Evolutionary conservation across 73 alveolate genomes (phyloP), one percentile per base, ranked within the genome.

Genomic region (Vitrella brassicaformis): DNA sequence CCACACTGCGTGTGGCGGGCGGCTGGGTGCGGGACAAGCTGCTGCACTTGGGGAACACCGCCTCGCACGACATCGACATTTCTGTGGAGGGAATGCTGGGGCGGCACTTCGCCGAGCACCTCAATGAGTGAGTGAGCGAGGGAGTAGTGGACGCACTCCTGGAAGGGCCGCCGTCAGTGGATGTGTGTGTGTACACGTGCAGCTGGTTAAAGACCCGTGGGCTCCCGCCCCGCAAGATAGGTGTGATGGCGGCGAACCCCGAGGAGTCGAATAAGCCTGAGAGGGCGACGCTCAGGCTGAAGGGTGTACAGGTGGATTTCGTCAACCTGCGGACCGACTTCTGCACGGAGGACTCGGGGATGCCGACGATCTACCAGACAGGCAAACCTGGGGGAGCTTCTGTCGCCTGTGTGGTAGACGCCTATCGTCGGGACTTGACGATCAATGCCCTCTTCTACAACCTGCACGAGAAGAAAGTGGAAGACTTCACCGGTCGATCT

Each of bases 21-120:
- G 99, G 99, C 29, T 96, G 99, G 99, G 99, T 94, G 25, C 68
- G 99, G 81, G 99, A 96, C 84, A 96, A 94, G 85, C 31, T 92
- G n/a, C 75, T 96, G 80, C 96, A 94, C 4, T 8, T 8, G 14
- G 94, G 90, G 71, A n/a, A n/a, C n/a, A n/a, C n/a, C n/a, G n/a
- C n/a, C n/a, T 85, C 94, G 81, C 89, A 81, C 25, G 99, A 96
- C 74, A 94, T 96, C 28, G 99, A 96, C 71, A 91, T 96, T 46
- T 96, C 99, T 25, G 70, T 96, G 73, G 98, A 91, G 80, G 87
- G 93, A 68, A 96, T 93, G 96, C 90, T 74, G 67, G 99, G 99
- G 14, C 93, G 91, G 72, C 87, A 86, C 56, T 91, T 96, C 70
- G 98, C 98, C 0, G 65, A 66, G 47, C 67, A 84, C 79, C 77